Base-by-base conservation (phyloP, 306 rosid species). In the Prinsepia uniflora region DNA sequence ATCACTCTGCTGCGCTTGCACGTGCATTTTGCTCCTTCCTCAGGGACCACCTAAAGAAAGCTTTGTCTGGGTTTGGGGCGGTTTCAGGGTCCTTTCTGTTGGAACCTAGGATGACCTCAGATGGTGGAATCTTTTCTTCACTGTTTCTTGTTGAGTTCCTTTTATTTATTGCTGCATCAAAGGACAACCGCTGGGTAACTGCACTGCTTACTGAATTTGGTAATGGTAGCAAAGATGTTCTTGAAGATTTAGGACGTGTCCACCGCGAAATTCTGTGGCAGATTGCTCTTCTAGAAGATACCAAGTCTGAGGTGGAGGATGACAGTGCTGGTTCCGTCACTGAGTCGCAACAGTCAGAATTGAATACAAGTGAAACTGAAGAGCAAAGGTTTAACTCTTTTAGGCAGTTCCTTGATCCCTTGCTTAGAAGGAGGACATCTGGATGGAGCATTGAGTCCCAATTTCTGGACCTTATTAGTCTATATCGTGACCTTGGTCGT, bases 371-470 rank as follows among this genome's bases (percentile, higher is more conserved):
- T 84, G 98, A 88, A 80, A 72, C 80, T 80, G 96, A 86, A 68
- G 97, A 87, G 79, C 98, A 87, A 77, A 90, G 97, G 73, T 83
- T 90, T 71, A 90, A 87, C 78, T 88, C 98, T 80, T 86, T 90
- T 76, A 84, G 98, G 86, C 98, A 93, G 72, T 79, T 93, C 52
- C 92, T 93, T 77, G 98, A 93, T 81, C 98, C 98, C 3, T 79
- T 93, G 68, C 70, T 90, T 45, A 87, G 96, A 54, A 84, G 96
- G 77, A 84, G 98, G 77, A 79, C 88, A 52, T 81, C 98, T n/a
- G 97, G 96, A 59, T 88, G 94, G 98, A 88, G 92, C 70, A 83
- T 88, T 75, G 98, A 93, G 76, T 93, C 98, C 61, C 96, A 93
- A 78, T 88, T 93, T 84, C 88, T 87, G 81, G 97, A 93, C 68